These are phyloP conservation scores for Scheffersomyces lignicola DNA, from an alignment of 1,139 yeast genomes.

Conservation along the genomic window DNA sequence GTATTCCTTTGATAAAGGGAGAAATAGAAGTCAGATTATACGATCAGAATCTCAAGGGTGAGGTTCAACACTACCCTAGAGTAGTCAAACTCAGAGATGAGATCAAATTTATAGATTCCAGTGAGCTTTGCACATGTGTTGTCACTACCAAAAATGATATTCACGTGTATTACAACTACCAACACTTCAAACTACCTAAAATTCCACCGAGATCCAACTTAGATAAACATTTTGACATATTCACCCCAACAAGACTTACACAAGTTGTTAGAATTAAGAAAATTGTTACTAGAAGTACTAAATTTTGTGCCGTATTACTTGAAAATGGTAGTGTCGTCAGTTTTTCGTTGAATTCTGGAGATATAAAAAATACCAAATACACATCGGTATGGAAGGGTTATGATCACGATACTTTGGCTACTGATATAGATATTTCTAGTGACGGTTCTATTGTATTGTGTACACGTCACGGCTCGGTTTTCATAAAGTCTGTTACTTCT, in stretches of 20 bases:
- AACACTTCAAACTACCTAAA: conserved; percentile 51
- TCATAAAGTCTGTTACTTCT: conserved; percentile 26
- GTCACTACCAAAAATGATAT: conserved; percentile 61
- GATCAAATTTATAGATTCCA: conserved; percentile 60
- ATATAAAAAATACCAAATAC: conserved; percentile 37
- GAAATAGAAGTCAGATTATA: conserved; percentile 28
- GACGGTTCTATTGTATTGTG: conserved; percentile 72
- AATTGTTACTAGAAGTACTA: conserved; percentile 34
- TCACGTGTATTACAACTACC: conserved; percentile 60
- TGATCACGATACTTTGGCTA: conserved; percentile 47
- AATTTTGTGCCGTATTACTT: conserved; percentile 43
- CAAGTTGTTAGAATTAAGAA: conserved; percentile 36
- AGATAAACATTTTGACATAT: conserved; percentile 50
- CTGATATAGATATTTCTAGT: conserved; percentile 65
- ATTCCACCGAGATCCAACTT: conserved; percentile 30
- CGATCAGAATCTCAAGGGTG: conserved; percentile 33
- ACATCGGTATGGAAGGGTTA: conserved; percentile 54
- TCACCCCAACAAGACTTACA: conserved; percentile 53
- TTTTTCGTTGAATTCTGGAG: conserved; percentile 30
- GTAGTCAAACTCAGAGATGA: conserved; percentile 46
- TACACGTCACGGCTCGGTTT: conserved; percentile 69
- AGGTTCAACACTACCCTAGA: conserved; percentile 42
- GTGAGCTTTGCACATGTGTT: conserved; percentile 72
- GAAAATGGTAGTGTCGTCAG: conserved; percentile 53
- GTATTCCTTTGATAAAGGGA: conserved; percentile 33